These are phyloP conservation scores for Seiridium cupressi DNA, from an alignment of 2,329 filamentous ascomycete species.

Conservation along the genomic window DNA sequence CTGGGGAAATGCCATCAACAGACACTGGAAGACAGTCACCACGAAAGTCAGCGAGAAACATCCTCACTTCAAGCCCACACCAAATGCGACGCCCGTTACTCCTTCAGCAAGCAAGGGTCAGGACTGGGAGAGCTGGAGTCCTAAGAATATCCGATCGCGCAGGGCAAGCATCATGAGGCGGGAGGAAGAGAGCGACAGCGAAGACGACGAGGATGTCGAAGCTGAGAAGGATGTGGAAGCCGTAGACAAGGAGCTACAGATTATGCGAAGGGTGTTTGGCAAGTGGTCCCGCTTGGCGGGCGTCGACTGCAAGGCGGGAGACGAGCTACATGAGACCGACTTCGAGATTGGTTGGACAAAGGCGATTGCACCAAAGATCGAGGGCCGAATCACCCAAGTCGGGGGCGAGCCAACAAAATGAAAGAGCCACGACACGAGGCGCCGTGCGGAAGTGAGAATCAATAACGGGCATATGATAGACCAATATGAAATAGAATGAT, in stretches of 20 bases:
- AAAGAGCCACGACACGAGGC: background rate
- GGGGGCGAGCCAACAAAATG: constrained; percentile 6
- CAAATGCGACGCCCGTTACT: constrained; percentile 17
- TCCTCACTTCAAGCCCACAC: constrained; percentile 38
- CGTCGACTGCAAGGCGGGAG: constrained; percentile 51
- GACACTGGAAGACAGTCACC: constrained; percentile 67
- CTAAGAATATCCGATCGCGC: constrained; percentile 32
- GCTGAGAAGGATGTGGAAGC: constrained; percentile 36
- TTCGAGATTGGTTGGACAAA: constrained; percentile 73
- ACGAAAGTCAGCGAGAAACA: constrained; percentile 54
- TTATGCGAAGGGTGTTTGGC: constrained; percentile 67
- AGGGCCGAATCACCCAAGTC: constrained; percentile 68
- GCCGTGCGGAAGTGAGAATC: too few species aligned
- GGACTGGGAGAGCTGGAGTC: constrained; percentile 37
- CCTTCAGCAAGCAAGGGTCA: constrained; percentile 10
- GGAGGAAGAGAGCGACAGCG: constrained; percentile 36
- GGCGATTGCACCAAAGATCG: constrained; percentile 73
- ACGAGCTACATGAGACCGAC: constrained; percentile 57
- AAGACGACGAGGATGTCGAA: constrained; percentile 18
- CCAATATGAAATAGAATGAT: background rate
- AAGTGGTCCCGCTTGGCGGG: constrained; percentile 73
- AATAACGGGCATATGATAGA: background rate
- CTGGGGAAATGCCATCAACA: constrained; percentile 60
- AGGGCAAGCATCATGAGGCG: constrained; percentile 26
- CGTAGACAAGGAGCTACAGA: constrained; percentile 54